Percentiles rank a stretch among this genome's conserved stretches.
These are phyloP conservation scores for Haematococcus sp. DNA, from an alignment of 139 green algal genomes.

Conservation along the genomic window DNA sequence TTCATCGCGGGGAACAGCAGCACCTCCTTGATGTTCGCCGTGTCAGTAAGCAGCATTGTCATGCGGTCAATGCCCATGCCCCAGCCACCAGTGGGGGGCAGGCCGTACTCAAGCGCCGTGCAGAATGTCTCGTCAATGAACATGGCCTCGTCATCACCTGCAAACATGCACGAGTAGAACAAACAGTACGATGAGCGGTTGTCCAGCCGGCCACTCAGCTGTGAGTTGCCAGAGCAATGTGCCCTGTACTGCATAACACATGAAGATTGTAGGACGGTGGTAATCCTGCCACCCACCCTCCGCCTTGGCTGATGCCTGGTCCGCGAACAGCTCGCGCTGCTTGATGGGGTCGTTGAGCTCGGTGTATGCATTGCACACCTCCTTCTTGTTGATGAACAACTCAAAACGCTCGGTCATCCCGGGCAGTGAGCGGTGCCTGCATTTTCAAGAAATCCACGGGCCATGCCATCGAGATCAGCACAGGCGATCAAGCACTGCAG, in stretches of 20 bases:
- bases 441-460: neutral
- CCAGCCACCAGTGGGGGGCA: conserved; percentile 97
- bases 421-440: conserved; percentile 76
- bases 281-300: conserved; percentile 28
- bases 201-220: too few species aligned
- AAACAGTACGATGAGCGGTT: too few species aligned
- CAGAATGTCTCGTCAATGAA: conserved; percentile 97
- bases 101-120: conserved; percentile 94
- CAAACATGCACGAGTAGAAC: neutral
- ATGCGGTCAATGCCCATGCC: conserved; percentile 97
- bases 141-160: conserved; percentile 98
- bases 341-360: conserved; percentile 99
- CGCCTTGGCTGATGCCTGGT: conserved; percentile 70
- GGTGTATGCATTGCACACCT: conserved; percentile 99
- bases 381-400: conserved; percentile 97
- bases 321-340: conserved; percentile 92
- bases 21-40: conserved; percentile 95
- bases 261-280: too few species aligned
- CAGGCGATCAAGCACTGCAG: too few species aligned
- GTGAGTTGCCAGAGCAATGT: too few species aligned
- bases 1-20: conserved; percentile 99
- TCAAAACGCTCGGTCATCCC: conserved; percentile 98
- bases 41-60: conserved; percentile 97
- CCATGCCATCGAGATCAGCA: too few species aligned
- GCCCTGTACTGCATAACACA: too few species aligned